phyloP scores from a whole-genome alignment of 331 rosid genomes.

The Stylosanthes scabra region DNA sequence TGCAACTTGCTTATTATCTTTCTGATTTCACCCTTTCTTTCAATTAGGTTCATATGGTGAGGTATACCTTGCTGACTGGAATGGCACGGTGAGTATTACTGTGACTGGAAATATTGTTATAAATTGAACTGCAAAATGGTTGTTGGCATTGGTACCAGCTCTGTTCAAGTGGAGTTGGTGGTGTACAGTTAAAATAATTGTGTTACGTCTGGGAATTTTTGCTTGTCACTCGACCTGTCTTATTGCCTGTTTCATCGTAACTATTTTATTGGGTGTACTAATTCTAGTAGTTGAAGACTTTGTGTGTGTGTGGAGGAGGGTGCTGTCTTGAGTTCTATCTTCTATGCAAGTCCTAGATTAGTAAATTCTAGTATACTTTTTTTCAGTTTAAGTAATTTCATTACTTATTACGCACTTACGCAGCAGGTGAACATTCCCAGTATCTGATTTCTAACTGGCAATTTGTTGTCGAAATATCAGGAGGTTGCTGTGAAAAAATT shows the following conservation, averaged over 20 bases:
- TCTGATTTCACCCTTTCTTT: constrained; percentile 35
- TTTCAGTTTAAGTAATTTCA: constrained; percentile 18
- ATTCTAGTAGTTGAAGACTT: too few relatives aligned
- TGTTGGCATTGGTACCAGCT: not conserved
- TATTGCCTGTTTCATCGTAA: constrained; percentile 16
- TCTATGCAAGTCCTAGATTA: too few relatives aligned
- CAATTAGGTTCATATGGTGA: constrained; percentile 94
- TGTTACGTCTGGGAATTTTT: constrained; percentile 5
- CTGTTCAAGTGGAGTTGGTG: constrained; percentile 18
- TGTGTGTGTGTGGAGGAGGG: too few relatives aligned
- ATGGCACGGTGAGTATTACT: constrained; percentile 86
- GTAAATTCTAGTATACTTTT: constrained; percentile 14
- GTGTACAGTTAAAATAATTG: not conserved
- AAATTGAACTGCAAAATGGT: constrained; percentile 29
- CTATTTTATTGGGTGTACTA: too few relatives aligned
- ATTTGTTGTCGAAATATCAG: constrained; percentile 59
- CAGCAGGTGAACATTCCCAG: constrained; percentile 8
- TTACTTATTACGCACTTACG: constrained; percentile 1
- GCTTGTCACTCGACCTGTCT: not conserved
- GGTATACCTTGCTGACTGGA: constrained; percentile 98
- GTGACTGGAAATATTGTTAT: constrained; percentile 37
- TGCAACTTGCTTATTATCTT: constrained; percentile 1
- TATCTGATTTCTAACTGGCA: constrained; percentile 21
- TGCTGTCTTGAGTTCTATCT: too few relatives aligned
- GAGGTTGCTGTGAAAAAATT: constrained; percentile 99